A percentile compares a stretch with the other conserved stretches of the same genome.
Evolutionary conservation across 2,329 filamentous ascomycete genomes (phyloP).

Genomic region (Colletotrichum tamarilloi): DNA sequence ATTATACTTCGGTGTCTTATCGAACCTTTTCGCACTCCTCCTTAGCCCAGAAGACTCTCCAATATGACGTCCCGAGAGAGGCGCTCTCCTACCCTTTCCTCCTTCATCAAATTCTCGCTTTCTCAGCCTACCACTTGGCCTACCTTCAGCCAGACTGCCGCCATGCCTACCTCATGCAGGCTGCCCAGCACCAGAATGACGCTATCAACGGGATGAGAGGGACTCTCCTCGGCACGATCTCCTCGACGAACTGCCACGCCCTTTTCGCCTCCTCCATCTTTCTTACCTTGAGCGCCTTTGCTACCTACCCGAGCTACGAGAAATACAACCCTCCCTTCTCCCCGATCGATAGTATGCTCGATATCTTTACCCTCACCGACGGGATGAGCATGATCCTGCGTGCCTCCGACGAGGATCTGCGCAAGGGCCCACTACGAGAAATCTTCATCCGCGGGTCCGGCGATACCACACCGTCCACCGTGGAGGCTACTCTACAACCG

Average conservation of each 20-base stretch:
- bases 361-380: constrained; percentile 45
- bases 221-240: constrained; percentile 40
- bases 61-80: constrained; percentile 42
- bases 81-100: constrained; percentile 43
- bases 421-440: constrained; percentile 38
- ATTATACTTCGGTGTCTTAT: constrained; percentile 46
- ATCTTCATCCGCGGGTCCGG: constrained; percentile 35
- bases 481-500: constrained; percentile 21
- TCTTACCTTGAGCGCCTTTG: constrained; percentile 47
- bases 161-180: constrained; percentile 41
- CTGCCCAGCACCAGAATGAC: constrained; percentile 48
- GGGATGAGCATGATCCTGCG: constrained; percentile 46
- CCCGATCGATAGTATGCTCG: constrained; percentile 46
- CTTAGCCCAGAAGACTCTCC: constrained; percentile 37
- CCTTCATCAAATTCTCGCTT: constrained; percentile 47
- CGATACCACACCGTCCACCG: constrained; percentile 10
- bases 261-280: constrained; percentile 47
- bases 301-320: constrained; percentile 39
- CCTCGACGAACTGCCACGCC: constrained; percentile 44
- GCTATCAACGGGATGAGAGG: constrained; percentile 45
- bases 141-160: constrained; percentile 41
- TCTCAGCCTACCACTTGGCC: constrained; percentile 46
- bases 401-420: constrained; percentile 39
- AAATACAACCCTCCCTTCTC: constrained; percentile 34
- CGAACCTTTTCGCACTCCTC: constrained; percentile 42